These are phyloP conservation scores for Wickerhamiella australiensis DNA, from an alignment of 805 yeast genomes.

Conservation along the genomic window DNA sequence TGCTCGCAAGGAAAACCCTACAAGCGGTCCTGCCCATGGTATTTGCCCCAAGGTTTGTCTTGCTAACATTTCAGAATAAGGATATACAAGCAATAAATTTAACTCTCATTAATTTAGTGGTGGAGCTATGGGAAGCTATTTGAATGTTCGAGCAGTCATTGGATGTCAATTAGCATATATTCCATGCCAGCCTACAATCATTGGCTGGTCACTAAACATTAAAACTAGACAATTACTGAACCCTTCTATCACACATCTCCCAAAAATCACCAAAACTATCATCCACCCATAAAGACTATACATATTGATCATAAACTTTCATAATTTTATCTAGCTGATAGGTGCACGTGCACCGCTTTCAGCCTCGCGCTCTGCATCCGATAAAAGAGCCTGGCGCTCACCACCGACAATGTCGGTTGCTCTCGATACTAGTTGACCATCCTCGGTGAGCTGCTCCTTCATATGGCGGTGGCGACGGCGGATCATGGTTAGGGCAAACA, in stretches of 20 bases:
- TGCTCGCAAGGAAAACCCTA: constrained; percentile 26
- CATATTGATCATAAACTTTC: background rate
- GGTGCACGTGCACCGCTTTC: background rate
- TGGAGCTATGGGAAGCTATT: too few relatives aligned
- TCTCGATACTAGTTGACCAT: constrained; percentile 16
- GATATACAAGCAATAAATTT: background rate
- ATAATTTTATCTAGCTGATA: background rate
- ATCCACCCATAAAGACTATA: too few relatives aligned
- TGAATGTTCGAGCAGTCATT: background rate
- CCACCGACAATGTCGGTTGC: constrained; percentile 11
- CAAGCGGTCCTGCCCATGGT: constrained; percentile 13
- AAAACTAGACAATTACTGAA: too few relatives aligned
- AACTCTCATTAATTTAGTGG: background rate
- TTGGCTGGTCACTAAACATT: too few relatives aligned
- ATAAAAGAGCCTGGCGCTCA: constrained; percentile 10
- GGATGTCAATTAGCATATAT: background rate
- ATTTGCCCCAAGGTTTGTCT: constrained; percentile 20
- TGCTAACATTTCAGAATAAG: constrained; percentile 1
- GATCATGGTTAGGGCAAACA: constrained; percentile 36
- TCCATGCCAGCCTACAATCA: too few relatives aligned
- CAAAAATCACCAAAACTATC: too few relatives aligned
- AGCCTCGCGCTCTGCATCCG: background rate
- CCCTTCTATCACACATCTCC: too few relatives aligned
- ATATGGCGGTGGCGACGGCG: constrained; percentile 32
- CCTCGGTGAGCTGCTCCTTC: constrained; percentile 5